Evolutionary conservation across 441 rosid genomes (phyloP).

Genomic region (Syzygium syzygioides): DNA sequence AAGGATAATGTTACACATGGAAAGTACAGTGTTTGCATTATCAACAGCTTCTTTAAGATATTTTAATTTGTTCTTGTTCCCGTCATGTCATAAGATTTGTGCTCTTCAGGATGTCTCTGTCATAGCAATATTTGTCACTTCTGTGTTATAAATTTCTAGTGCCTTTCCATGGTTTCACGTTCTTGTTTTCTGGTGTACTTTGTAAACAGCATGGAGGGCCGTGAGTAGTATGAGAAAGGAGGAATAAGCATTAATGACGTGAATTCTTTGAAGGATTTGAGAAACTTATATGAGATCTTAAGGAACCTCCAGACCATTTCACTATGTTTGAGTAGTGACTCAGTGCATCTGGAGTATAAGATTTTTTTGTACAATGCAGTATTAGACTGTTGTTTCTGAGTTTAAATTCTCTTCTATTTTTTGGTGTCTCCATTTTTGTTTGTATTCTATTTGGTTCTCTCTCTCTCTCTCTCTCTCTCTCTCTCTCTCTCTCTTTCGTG

Average conservation of each 20-base stretch:
- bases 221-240: not conserved
- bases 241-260: not conserved
- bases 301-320: not conserved
- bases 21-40: conserved; percentile 15
- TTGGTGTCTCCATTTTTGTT: not conserved
- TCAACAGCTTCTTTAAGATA: not conserved
- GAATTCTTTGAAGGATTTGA: not conserved
- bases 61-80: not conserved
- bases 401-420: not conserved
- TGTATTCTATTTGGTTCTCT: not conserved
- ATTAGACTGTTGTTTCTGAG: not conserved
- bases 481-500: not conserved
- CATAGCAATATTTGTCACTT: not conserved
- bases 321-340: not conserved
- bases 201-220: not conserved
- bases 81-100: not conserved
- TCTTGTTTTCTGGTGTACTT: not conserved
- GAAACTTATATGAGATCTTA: not conserved
- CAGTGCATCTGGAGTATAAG: not conserved
- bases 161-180: not conserved
- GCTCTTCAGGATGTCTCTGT: not conserved
- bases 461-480: not conserved
- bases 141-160: not conserved
- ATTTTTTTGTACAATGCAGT: not conserved
- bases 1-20: conserved; percentile 84